phyloP scores from a whole-genome alignment of 208 protist species.

The Endotrypanum monterogeii region DNA sequence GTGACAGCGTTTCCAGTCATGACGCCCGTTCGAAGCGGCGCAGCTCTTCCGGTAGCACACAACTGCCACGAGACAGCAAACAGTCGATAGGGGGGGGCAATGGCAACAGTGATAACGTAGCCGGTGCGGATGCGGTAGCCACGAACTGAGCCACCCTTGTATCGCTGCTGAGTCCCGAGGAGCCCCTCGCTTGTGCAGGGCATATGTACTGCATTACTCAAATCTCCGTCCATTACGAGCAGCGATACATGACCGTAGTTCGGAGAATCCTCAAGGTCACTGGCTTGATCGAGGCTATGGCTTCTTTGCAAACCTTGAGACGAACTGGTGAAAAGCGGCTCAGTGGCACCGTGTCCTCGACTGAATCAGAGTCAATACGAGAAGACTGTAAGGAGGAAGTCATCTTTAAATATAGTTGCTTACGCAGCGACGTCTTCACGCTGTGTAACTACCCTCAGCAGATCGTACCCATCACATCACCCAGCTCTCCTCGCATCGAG shows the following conservation, averaged over 20 bases:
- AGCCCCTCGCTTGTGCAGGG: constrained; percentile 30
- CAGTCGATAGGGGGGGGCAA: constrained; percentile 60
- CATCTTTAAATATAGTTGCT: constrained; percentile 9
- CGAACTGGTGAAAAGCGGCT: not conserved
- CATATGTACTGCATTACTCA: constrained; percentile 37
- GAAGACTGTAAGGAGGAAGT: not conserved
- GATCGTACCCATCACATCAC: constrained; percentile 26
- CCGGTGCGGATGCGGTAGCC: constrained; percentile 36
- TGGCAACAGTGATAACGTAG: constrained; percentile 17
- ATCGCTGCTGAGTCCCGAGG: constrained; percentile 10
- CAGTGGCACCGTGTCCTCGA: not conserved
- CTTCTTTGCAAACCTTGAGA: not conserved
- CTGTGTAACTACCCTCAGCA: constrained; percentile 20
- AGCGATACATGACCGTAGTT: constrained; percentile 21
- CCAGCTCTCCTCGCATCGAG: constrained; percentile 23
- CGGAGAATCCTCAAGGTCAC: constrained; percentile 15
- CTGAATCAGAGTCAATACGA: not conserved
- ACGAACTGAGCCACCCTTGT: constrained; percentile 10
- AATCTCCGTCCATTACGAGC: constrained; percentile 42
- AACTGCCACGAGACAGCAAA: constrained; percentile 5
- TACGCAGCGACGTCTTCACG: not conserved
- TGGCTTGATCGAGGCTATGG: not conserved
- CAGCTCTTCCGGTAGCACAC: constrained; percentile 19
- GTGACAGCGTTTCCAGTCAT: constrained; percentile 46
- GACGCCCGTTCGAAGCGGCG: constrained; percentile 45